Evolutionary conservation across 306 rosid genomes (phyloP), one percentile per base, ranked within the genome.

Genomic region (Rosa multiflora): DNA sequence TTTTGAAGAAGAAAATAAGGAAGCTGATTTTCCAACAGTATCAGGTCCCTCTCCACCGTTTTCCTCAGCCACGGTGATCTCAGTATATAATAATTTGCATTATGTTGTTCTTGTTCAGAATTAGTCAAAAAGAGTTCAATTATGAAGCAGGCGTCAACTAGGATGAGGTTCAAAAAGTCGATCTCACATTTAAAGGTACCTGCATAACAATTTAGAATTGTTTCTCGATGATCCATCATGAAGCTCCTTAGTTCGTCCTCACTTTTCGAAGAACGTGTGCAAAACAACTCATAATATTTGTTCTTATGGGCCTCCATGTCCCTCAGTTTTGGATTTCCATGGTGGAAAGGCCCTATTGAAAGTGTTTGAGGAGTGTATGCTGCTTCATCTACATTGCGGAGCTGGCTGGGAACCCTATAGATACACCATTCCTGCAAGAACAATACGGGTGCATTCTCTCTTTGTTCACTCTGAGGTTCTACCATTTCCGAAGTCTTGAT

Each of bases 21-120:
- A 40, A 91, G 71, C 39, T 87, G 96, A 48, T 91, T 91, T 26
- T 91, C 93, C 3, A 91, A 78, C 6, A 91, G 15, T 1, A 89
- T 39, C 86, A 89, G 48, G n/a, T 89, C 96, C 29, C 75, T 79
- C 67, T 78, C 26, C 7, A 89, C 62, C 32, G 20, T 72, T 66
- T 47, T 78, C 49, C 73, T 74, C 7, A 87, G 73, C 96, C 91
- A 87, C 0, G 90, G 68, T 6, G 82, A 85, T 1, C 86, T 61
- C 4, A 86, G 14, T 12, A 87, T 89, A 58, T 53, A 40, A 40
- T 40, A 40, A 40, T 40, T 3, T 40, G 43, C 43, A 40, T 3
- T 0, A 4, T 61, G 9, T 4, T 40, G 21, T 6, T 76, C 49
- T 2, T 76, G 73, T 2, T 76, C 76, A 0, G 6, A 68, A 55